A percentile compares a stretch with the other conserved stretches of the same genome.
phyloP scores from a whole-genome alignment of 129 eudicot species.

The Cynara cardunculus region DNA sequence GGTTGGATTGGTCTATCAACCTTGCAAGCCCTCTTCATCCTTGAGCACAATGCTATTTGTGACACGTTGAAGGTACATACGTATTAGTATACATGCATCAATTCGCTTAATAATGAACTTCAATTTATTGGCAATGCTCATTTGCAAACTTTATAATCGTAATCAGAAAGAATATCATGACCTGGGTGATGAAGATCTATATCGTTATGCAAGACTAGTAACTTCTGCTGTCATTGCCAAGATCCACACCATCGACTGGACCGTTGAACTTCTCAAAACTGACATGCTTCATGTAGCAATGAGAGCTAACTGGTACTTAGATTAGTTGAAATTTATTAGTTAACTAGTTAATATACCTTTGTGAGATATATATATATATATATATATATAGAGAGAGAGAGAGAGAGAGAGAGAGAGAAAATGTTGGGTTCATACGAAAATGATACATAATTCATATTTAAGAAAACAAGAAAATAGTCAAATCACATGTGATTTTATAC shows the following conservation, averaged over 20 bases:
- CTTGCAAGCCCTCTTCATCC: slow-evolving; percentile 55
- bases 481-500: no score
- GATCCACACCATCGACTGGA: slow-evolving; percentile 76
- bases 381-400: no score
- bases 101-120: neutral
- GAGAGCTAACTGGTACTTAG: slow-evolving; percentile 66
- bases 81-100: neutral
- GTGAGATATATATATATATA: neutral
- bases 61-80: slow-evolving; percentile 50
- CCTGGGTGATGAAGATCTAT: slow-evolving; percentile 47
- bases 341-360: neutral
- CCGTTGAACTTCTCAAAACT: slow-evolving; percentile 60
- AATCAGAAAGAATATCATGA: slow-evolving; percentile 43
- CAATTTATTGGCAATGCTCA: neutral
- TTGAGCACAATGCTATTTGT: slow-evolving; percentile 58
- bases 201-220: slow-evolving; percentile 56
- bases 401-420: no score
- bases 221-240: slow-evolving; percentile 67
- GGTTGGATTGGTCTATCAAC: slow-evolving; percentile 56
- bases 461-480: no score
- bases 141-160: neutral
- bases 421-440: no score
- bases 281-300: slow-evolving; percentile 49
- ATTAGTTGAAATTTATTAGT: neutral
- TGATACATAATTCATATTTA: no score